phyloP scores from a whole-genome alignment of 2,329 filamentous ascomycete genomes.

The Furcasterigmium furcatum region DNA sequence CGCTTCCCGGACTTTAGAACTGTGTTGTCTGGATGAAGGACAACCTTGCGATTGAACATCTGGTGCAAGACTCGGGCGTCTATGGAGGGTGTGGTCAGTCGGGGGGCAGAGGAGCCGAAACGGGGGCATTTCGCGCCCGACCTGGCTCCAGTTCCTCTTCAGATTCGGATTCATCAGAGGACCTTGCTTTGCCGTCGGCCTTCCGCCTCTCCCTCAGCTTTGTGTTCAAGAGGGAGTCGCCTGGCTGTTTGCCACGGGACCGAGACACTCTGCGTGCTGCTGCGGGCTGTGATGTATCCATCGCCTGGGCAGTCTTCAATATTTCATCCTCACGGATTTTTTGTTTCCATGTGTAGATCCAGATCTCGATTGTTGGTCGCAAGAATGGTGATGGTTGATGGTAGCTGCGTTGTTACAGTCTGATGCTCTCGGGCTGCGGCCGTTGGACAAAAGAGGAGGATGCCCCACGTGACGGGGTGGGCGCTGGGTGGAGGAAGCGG shows the following conservation, averaged over 20 bases:
- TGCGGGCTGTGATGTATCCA: slow-evolving; percentile 1
- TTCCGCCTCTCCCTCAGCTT: slow-evolving; percentile 13
- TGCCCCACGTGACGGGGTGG: no score
- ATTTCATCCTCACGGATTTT: no score
- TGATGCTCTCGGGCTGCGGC: no score
- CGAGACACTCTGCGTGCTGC: slow-evolving; percentile 11
- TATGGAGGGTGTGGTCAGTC: slow-evolving; percentile 6
- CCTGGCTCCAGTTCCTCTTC: slow-evolving; percentile 19
- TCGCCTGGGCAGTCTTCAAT: no score
- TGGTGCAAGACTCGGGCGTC: slow-evolving; percentile 15
- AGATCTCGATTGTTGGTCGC: no score
- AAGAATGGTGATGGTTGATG: no score
- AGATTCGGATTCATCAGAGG: slow-evolving; percentile 17
- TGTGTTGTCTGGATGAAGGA: slow-evolving; percentile 16
- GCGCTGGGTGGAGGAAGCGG: no score
- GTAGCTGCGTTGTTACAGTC: no score
- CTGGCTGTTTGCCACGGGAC: slow-evolving; percentile 12
- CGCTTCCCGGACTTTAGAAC: slow-evolving; percentile 20
- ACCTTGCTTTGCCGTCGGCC: slow-evolving; percentile 13
- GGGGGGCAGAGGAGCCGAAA: neutral
- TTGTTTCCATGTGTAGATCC: no score
- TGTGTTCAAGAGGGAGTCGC: slow-evolving; percentile 8
- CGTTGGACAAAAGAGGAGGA: no score
- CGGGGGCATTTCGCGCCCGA: slow-evolving; percentile 3
- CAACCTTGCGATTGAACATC: slow-evolving; percentile 16